Evolutionary conservation across 441 rosid species (phyloP).

Genomic region (Mallotus repandus): DNA sequence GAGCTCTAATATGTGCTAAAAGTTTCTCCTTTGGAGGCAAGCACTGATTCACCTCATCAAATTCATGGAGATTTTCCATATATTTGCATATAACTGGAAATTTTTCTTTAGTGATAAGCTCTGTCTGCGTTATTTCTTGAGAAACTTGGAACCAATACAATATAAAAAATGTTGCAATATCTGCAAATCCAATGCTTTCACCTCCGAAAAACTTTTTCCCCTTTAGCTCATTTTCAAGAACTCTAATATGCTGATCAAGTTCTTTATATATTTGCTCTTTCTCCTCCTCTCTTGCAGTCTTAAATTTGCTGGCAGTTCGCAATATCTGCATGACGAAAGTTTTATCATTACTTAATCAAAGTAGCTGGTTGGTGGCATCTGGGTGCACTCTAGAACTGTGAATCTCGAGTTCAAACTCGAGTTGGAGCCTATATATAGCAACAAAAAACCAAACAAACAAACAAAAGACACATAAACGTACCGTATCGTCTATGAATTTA

Average conservation of each 20-base stretch:
- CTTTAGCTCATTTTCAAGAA: constrained; percentile 14
- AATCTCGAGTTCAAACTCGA: too few relatives aligned
- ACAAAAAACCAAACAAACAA: too few relatives aligned
- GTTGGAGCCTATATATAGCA: too few relatives aligned
- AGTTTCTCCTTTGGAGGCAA: constrained; percentile 41
- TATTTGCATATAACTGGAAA: constrained; percentile 37
- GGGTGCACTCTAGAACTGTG: too few relatives aligned
- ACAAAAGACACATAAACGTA: background rate
- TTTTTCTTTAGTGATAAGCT: too few relatives aligned
- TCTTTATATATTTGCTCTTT: background rate
- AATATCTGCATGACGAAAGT: background rate
- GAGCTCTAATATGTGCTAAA: constrained; percentile 23
- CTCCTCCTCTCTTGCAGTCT: background rate
- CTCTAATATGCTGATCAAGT: background rate
- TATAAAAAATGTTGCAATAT: constrained; percentile 16
- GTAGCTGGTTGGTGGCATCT: too few relatives aligned
- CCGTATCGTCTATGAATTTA: constrained; percentile 1
- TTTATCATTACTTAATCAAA: too few relatives aligned
- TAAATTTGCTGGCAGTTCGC: background rate
- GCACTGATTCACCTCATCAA: constrained; percentile 37
- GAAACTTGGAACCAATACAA: constrained; percentile 1
- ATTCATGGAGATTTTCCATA: constrained; percentile 29
- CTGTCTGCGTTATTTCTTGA: constrained; percentile 24
- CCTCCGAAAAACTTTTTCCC: constrained; percentile 35
- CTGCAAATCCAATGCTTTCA: constrained; percentile 37